Evolutionary conservation across 2,329 filamentous ascomycete genomes (phyloP), one percentile per base, ranked within the genome.

Genomic region (Xenosphaeropsis pyriputrescens): DNA sequence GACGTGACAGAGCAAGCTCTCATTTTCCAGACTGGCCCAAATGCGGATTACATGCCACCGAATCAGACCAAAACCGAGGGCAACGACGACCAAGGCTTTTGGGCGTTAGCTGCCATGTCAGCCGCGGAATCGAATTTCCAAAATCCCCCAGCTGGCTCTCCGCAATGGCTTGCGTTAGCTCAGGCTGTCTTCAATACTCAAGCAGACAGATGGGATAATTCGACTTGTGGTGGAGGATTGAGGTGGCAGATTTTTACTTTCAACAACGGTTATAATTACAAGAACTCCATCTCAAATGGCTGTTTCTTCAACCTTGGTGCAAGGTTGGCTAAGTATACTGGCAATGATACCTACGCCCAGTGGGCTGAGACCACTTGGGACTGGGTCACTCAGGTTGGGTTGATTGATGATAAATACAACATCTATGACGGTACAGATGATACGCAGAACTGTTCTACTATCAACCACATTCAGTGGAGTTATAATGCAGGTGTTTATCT

Each of bases 231-330:
- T n/a, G 85, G 85, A 31, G 85, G 85, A 5, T 56, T 91, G 36
- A 72, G 81, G 43, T 89, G 83, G 83, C 85, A 93, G 59, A 85
- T 93, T 35, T 89, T 82, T 53, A 67, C 72, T 1, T 86, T 83
- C 64, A 91, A 93, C 53, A 75, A 70, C 31, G 86, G 85, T 12
- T 93, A 79, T 58, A 70, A 79, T 48, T 86, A 89, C 67, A 91
- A 77, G 50, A 77, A 77, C 42, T 67, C 72, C 2, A 75, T 77
- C 41, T 75, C 72, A 0, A 72, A 75, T 45, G 72, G 69, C 2
- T 72, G 69, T 42, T 75, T 76, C 56, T 76, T 76, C 52, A 71
- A 73, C 38, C 57, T 77, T 11, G 72, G 66, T 12, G 74, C 82
- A 1, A 73, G 83, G 2, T 64, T 89, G 4, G 82, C 79, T 0